Percentiles rank a stretch among this genome's conserved stretches.
phyloP scores from a whole-genome alignment of 139 green algal genomes.

The Coelastrella sp. region DNA sequence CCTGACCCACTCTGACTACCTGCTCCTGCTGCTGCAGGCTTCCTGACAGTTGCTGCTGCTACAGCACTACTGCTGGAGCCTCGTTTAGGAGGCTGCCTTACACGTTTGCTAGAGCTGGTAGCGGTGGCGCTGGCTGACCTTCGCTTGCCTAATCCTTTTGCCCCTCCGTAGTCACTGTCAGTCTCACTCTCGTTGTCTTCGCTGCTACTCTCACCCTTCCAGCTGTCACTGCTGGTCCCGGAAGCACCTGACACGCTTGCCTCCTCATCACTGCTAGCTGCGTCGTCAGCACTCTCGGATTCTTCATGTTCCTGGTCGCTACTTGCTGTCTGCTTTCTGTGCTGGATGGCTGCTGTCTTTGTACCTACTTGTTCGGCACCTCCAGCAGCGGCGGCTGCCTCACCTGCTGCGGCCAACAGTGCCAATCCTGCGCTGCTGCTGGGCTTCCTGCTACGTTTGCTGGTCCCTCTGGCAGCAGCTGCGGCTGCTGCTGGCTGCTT shows the following conservation, averaged over 20 bases:
- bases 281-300: background rate
- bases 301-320: background rate
- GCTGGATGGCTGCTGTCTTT: background rate
- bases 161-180: background rate
- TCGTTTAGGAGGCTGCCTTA: background rate
- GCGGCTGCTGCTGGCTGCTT: background rate
- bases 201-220: background rate
- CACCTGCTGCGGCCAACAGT: background rate
- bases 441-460: background rate
- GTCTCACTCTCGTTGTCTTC: background rate
- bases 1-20: background rate
- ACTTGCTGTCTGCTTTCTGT: background rate
- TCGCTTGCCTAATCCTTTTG: background rate
- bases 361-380: background rate
- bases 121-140: background rate
- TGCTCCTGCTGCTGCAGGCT: constrained; percentile 1
- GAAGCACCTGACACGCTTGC: background rate
- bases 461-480: background rate
- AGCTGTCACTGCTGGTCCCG: constrained; percentile 39
- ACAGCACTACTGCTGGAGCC: background rate
- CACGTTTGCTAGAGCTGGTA: background rate
- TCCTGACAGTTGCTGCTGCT: background rate
- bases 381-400: background rate
- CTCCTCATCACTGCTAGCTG: background rate
- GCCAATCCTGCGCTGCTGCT: constrained; percentile 3